Evolutionary conservation across 441 rosid genomes (phyloP).

Genomic region (Breynia disticha): DNA sequence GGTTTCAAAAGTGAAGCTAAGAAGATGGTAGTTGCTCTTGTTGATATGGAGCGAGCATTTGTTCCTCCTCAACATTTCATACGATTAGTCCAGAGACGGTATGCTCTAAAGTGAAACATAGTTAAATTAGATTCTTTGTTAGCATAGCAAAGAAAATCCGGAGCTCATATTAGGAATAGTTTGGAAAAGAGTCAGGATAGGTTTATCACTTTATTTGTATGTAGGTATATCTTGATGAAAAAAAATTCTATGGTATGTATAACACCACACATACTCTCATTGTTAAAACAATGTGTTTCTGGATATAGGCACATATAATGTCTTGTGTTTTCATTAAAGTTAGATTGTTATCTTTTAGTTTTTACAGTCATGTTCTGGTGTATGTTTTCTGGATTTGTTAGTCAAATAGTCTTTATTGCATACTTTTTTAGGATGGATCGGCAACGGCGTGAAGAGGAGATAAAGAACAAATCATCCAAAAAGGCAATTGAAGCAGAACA

Average conservation of each 20-base stretch:
- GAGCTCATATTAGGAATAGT: too few relatives aligned
- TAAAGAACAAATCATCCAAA: conserved; percentile 76
- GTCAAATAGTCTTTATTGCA: conserved; percentile 10
- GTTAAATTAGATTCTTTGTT: too few relatives aligned
- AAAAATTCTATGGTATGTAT: too few relatives aligned
- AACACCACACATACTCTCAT: too few relatives aligned
- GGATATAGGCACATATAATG: too few relatives aligned
- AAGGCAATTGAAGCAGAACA: conserved; percentile 87
- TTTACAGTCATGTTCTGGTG: background rate
- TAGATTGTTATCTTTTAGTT: background rate
- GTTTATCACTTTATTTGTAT: too few relatives aligned
- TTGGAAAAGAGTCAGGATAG: too few relatives aligned
- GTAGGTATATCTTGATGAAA: too few relatives aligned
- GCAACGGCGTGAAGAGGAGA: conserved; percentile 96
- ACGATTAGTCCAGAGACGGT: conserved; percentile 93
- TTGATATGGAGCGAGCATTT: conserved; percentile 97
- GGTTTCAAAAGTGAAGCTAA: conserved; percentile 78
- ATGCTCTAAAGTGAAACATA: conserved; percentile 10
- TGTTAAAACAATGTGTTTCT: too few relatives aligned
- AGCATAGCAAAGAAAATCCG: too few relatives aligned
- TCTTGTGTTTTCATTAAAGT: too few relatives aligned
- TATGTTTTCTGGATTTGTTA: conserved; percentile 9
- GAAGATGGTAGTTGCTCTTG: conserved; percentile 91
- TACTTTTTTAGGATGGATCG: conserved; percentile 73
- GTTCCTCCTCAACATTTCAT: conserved; percentile 98